Evolutionary conservation across 768 basidiomycete genomes (phyloP).

Genomic region (Arthromyces matolae): DNA sequence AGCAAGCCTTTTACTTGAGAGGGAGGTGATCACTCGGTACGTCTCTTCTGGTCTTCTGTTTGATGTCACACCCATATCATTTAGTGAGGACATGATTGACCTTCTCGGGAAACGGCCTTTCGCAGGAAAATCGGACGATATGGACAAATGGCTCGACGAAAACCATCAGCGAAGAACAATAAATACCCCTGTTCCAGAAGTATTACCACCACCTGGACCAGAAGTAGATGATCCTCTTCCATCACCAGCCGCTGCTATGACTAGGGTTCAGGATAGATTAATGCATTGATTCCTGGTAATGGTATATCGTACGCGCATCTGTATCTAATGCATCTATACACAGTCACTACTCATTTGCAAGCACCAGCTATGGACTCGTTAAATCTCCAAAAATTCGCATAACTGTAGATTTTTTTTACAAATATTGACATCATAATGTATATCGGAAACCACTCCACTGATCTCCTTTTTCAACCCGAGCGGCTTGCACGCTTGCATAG

Average conservation of each 20-base stretch:
- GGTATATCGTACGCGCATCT: slow-evolving; percentile 17
- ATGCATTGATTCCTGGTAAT: slow-evolving; percentile 14
- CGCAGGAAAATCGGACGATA: slow-evolving; percentile 74
- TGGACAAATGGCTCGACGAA: slow-evolving; percentile 97
- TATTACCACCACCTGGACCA: slow-evolving; percentile 25
- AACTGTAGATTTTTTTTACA: no score
- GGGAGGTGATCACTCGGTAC: slow-evolving; percentile 92
- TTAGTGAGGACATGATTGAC: slow-evolving; percentile 82
- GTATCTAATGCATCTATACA: slow-evolving; percentile 25
- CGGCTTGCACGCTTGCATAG: slow-evolving; percentile 51
- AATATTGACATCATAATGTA: slow-evolving; percentile 35
- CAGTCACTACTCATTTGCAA: slow-evolving; percentile 6
- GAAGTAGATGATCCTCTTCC: slow-evolving; percentile 43
- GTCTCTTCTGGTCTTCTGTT: slow-evolving; percentile 17
- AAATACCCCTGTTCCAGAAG: slow-evolving; percentile 16
- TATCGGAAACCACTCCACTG: slow-evolving; percentile 78
- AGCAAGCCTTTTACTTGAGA: slow-evolving; percentile 83
- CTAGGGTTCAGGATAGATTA: slow-evolving; percentile 28
- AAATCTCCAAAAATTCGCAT: no score
- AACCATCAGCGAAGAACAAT: slow-evolving; percentile 56
- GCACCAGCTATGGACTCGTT: no score
- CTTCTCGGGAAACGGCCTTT: slow-evolving; percentile 84
- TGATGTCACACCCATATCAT: slow-evolving; percentile 6
- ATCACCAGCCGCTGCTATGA: slow-evolving; percentile 44
- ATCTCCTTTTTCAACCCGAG: slow-evolving; percentile 61